Conservation (phyloP, 2,329 filamentous ascomycete species). For the Alternaria panax region DNA sequence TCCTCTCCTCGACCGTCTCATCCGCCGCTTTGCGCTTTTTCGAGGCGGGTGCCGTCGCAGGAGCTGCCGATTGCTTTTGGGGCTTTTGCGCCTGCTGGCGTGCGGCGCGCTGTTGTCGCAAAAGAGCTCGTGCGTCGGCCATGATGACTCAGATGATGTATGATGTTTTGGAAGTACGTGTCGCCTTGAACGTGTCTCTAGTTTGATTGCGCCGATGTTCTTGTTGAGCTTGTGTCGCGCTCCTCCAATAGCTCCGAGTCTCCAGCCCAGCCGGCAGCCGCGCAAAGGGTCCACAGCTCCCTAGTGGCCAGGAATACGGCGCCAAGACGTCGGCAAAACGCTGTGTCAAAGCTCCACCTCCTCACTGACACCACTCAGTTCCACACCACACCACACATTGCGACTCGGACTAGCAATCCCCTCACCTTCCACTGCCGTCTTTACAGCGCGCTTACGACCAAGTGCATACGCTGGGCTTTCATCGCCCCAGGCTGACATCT, state of each 20-base stretch:
- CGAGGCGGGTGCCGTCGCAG: slow-evolving; percentile 38
- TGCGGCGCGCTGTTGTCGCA: slow-evolving; percentile 50
- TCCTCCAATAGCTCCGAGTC: slow-evolving; percentile 7
- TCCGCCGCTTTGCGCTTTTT: slow-evolving; percentile 49
- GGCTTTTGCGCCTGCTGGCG: slow-evolving; percentile 44
- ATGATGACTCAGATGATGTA: slow-evolving; percentile 23
- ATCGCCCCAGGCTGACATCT: slow-evolving; percentile 4
- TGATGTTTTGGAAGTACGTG: not conserved
- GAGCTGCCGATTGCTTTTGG: slow-evolving; percentile 39
- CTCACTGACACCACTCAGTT: slow-evolving; percentile 34
- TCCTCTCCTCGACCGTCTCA: slow-evolving; percentile 39
- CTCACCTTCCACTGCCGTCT: slow-evolving; percentile 20
- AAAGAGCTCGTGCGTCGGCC: slow-evolving; percentile 50
- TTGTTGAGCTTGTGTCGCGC: slow-evolving; percentile 1
- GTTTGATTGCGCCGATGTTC: not conserved
- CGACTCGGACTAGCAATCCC: slow-evolving; percentile 24
- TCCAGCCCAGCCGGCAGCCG: slow-evolving; percentile 1
- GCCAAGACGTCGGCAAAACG: slow-evolving; percentile 33
- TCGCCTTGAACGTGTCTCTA: not conserved
- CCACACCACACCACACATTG: slow-evolving; percentile 40
- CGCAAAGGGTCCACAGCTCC: slow-evolving; percentile 8
- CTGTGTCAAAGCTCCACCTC: slow-evolving; percentile 37
- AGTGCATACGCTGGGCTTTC: slow-evolving; percentile 16
- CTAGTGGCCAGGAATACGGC: slow-evolving; percentile 17
- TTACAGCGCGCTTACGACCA: slow-evolving; percentile 12